Conservation (phyloP, 148 eudicot genomes). For the Simmondsia chinensis region DNA sequence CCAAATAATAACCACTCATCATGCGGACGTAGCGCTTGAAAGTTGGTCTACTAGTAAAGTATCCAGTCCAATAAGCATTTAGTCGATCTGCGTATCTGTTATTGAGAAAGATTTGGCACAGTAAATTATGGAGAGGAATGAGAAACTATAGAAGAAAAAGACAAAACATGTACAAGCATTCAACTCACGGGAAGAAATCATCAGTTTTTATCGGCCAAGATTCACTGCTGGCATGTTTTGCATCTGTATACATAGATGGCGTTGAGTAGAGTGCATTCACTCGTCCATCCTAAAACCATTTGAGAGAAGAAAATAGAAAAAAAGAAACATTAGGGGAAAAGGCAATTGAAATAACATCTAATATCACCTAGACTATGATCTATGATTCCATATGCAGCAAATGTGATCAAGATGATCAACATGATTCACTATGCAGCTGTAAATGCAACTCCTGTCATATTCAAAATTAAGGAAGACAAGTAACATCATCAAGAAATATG, state of each 20-base stretch:
- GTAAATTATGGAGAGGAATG: not conserved
- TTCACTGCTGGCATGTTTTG: slow-evolving; percentile 57
- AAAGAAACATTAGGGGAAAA: not conserved
- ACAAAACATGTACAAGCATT: slow-evolving; percentile 1
- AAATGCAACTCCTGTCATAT: too few species aligned
- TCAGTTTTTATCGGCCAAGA: slow-evolving; percentile 85
- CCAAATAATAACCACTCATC: slow-evolving; percentile 94
- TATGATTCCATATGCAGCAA: too few species aligned
- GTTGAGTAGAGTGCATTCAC: slow-evolving; percentile 95
- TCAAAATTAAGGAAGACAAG: too few species aligned
- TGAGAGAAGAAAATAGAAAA: not conserved
- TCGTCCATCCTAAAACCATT: slow-evolving; percentile 75
- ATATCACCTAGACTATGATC: not conserved
- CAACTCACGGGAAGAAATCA: slow-evolving; percentile 92
- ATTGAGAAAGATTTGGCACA: not conserved
- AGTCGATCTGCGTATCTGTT: slow-evolving; percentile 82
- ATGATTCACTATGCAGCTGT: too few species aligned
- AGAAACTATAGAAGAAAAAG: not conserved
- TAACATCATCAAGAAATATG: too few species aligned
- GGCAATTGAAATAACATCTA: not conserved
- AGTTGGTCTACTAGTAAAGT: slow-evolving; percentile 86
- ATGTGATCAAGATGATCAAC: too few species aligned
- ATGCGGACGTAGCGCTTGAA: slow-evolving; percentile 80
- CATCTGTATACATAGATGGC: slow-evolving; percentile 88
- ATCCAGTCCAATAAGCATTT: slow-evolving; percentile 96